Evolutionary conservation across 768 basidiomycete species (phyloP).

Genomic region (Megacollybia marginata): DNA sequence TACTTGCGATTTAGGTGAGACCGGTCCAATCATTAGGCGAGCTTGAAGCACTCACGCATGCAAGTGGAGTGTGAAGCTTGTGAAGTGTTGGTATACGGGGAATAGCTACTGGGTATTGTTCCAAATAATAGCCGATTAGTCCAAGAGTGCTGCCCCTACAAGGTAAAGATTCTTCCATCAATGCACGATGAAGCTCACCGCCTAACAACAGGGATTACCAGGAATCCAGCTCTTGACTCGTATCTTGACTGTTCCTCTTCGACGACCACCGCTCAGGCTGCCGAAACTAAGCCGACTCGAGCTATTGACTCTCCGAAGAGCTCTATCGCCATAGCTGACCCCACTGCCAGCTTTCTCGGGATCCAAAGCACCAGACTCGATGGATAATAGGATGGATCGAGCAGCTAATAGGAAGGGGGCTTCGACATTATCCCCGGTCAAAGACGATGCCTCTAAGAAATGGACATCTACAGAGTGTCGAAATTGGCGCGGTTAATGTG

Average conservation of each 20-base stretch:
- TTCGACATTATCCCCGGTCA: constrained; percentile 90
- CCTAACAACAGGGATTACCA: constrained; percentile 59
- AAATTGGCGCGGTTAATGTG: background rate
- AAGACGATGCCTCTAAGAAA: constrained; percentile 88
- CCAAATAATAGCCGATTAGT: background rate
- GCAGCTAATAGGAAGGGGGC: constrained; percentile 88
- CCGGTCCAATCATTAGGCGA: no score
- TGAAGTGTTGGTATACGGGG: background rate
- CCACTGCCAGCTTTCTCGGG: constrained; percentile 94
- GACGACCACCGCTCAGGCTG: constrained; percentile 63
- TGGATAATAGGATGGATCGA: constrained; percentile 80
- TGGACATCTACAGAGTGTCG: constrained; percentile 58
- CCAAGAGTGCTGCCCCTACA: background rate
- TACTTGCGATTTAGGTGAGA: no score
- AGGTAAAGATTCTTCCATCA: no score
- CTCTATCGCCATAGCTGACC: constrained; percentile 93
- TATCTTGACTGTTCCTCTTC: constrained; percentile 52
- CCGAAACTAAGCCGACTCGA: constrained; percentile 86
- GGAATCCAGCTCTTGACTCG: constrained; percentile 59
- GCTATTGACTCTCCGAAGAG: constrained; percentile 83
- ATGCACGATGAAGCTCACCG: background rate
- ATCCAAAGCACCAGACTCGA: constrained; percentile 86
- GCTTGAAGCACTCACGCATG: background rate
- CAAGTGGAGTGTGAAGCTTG: background rate
- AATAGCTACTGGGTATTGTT: background rate